Evolutionary conservation across 1,284 basidiomycete genomes (phyloP).

Genomic region (Tylopilus sp.): DNA sequence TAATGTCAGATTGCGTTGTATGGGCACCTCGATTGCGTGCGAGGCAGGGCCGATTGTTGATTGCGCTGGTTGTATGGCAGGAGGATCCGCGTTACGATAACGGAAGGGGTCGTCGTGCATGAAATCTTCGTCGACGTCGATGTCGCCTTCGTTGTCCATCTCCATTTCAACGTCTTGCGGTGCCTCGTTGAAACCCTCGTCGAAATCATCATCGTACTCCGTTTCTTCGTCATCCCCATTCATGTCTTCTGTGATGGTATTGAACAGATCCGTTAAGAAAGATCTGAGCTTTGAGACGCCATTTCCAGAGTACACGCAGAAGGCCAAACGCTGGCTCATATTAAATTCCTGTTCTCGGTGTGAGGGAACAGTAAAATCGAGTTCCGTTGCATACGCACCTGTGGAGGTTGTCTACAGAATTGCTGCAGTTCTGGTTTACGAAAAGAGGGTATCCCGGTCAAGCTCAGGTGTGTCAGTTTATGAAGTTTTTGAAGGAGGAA

Average conservation of each 20-base stretch:
- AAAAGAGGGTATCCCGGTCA: constrained; percentile 96
- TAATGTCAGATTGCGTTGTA: constrained; percentile 31
- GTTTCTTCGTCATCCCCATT: constrained; percentile 65
- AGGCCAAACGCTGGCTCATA: constrained; percentile 84
- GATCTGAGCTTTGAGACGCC: constrained; percentile 83
- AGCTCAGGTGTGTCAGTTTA: constrained; percentile 89
- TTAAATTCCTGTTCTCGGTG: constrained; percentile 77
- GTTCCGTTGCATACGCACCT: constrained; percentile 46
- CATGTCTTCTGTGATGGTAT: constrained; percentile 64
- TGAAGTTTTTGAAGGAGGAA: constrained; percentile 85
- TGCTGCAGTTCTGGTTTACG: constrained; percentile 80
- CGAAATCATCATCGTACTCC: constrained; percentile 68
- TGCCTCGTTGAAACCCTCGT: constrained; percentile 46
- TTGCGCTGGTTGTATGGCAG: constrained; percentile 28
- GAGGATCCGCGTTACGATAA: constrained; percentile 20
- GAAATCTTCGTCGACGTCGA: constrained; percentile 39
- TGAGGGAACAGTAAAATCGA: constrained; percentile 4
- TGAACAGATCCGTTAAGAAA: constrained; percentile 71
- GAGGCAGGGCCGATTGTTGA: constrained; percentile 21
- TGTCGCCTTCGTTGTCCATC: constrained; percentile 43
- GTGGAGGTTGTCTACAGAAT: constrained; percentile 87
- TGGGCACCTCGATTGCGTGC: constrained; percentile 28
- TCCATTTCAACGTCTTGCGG: constrained; percentile 52
- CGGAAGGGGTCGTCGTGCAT: constrained; percentile 31
- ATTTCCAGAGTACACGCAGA: constrained; percentile 95